Evolutionary conservation across 2,329 filamentous ascomycete genomes (phyloP).

Genomic region (Ampelomyces quisqualis): DNA sequence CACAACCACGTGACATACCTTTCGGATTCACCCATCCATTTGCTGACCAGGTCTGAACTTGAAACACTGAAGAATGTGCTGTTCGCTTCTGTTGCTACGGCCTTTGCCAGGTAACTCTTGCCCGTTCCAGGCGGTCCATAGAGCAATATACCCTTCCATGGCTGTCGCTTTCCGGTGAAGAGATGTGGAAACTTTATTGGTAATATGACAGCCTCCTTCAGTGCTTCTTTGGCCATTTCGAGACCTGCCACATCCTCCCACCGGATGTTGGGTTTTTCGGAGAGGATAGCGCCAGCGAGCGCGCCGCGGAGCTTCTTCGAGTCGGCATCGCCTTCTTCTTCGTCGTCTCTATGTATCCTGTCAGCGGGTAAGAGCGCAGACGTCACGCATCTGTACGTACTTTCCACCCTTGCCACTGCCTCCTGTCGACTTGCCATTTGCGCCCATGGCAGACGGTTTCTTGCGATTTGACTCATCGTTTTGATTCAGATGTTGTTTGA

Average conservation of each 20-base stretch:
- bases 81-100: constrained; percentile 96
- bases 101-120: constrained; percentile 96
- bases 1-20: constrained; percentile 58
- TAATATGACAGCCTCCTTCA: constrained; percentile 96
- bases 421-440: constrained; percentile 66
- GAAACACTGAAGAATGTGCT: constrained; percentile 99
- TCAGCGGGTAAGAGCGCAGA: constrained; percentile 8
- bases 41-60: constrained; percentile 94
- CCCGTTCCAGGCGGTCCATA: constrained; percentile 96
- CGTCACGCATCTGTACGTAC: constrained; percentile 34
- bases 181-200: constrained; percentile 98
- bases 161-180: constrained; percentile 93
- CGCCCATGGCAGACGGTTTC: constrained; percentile 70
- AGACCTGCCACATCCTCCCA: constrained; percentile 98
- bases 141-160: constrained; percentile 96
- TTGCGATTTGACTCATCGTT: constrained; percentile 66
- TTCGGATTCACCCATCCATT: constrained; percentile 99
- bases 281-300: constrained; percentile 85
- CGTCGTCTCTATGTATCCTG: constrained; percentile 51
- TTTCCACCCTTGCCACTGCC: constrained; percentile 62
- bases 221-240: constrained; percentile 89
- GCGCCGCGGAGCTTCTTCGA: constrained; percentile 93
- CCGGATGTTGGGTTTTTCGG: constrained; percentile 92
- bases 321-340: constrained; percentile 76
- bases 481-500: constrained; percentile 84